Evolutionary conservation across 768 basidiomycete genomes (phyloP).

Genomic region (Paxillus rubicundulus): DNA sequence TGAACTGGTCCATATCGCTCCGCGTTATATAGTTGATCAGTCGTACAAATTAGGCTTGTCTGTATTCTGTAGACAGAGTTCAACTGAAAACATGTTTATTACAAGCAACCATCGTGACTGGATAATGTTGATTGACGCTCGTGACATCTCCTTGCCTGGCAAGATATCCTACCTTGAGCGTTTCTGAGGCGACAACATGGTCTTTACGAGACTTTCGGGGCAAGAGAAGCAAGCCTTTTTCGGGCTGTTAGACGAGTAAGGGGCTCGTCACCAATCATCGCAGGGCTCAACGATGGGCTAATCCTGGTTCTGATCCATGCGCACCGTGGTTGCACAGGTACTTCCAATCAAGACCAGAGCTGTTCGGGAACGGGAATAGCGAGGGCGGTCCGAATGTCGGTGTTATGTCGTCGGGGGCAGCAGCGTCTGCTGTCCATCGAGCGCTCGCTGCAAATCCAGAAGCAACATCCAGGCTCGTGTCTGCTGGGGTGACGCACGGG

Average conservation of each 20-base stretch:
- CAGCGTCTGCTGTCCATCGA: slow-evolving; percentile 44
- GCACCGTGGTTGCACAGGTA: slow-evolving; percentile 44
- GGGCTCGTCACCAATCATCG: slow-evolving; percentile 4
- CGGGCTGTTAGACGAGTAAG: slow-evolving; percentile 74
- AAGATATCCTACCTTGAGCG: background rate
- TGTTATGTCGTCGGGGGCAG: slow-evolving; percentile 24
- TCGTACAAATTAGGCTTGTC: slow-evolving; percentile 24
- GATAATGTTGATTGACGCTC: background rate
- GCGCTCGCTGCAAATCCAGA: slow-evolving; percentile 44
- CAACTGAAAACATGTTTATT: slow-evolving; percentile 12
- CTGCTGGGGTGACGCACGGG: slow-evolving; percentile 41
- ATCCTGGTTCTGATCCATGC: background rate
- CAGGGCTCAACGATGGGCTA: background rate
- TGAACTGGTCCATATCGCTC: slow-evolving; percentile 16
- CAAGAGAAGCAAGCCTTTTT: slow-evolving; percentile 84
- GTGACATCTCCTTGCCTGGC: background rate
- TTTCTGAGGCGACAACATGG: slow-evolving; percentile 43
- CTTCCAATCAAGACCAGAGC: slow-evolving; percentile 69
- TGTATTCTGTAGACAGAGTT: slow-evolving; percentile 32
- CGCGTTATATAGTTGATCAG: slow-evolving; percentile 17
- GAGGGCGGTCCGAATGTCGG: slow-evolving; percentile 21
- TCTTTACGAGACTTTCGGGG: slow-evolving; percentile 62
- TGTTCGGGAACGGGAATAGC: slow-evolving; percentile 39
- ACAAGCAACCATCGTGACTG: no score
- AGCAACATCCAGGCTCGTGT: slow-evolving; percentile 39